These are phyloP conservation scores for Kwoniella botswanensis DNA, from an alignment of 768 basidiomycete species.

Conservation along the genomic window DNA sequence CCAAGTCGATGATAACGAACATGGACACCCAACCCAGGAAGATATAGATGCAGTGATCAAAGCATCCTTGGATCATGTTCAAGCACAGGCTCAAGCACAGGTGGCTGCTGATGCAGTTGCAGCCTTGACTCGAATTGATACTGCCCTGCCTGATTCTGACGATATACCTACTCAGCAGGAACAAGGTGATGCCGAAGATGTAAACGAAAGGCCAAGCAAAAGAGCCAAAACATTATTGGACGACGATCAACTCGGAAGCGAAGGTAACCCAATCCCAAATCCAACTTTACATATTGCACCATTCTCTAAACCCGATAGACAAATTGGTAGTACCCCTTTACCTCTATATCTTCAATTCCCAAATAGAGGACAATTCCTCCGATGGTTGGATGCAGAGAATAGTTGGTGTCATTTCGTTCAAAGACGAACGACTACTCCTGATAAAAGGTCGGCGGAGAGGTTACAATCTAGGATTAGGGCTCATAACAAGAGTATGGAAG, in stretches of 20 bases:
- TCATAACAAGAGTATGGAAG: constrained; percentile 34
- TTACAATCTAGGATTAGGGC: constrained; percentile 40
- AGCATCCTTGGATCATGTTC: constrained; percentile 24
- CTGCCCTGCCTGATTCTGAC: neutral
- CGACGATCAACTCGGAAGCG: constrained; percentile 3
- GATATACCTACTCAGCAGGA: neutral
- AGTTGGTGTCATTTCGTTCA: constrained; percentile 56
- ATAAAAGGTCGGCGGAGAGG: constrained; percentile 48
- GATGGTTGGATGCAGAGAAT: constrained; percentile 45
- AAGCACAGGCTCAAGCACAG: constrained; percentile 16
- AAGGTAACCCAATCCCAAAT: constrained; percentile 21
- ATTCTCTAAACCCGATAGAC: constrained; percentile 31
- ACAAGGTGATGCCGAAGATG: neutral
- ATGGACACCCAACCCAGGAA: constrained; percentile 19
- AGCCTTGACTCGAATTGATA: neutral
- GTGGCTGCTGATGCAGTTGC: constrained; percentile 5
- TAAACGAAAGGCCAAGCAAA: neutral
- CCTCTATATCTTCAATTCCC: constrained; percentile 39
- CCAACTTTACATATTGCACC: constrained; percentile 35
- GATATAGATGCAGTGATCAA: constrained; percentile 29
- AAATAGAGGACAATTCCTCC: constrained; percentile 31
- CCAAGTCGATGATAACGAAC: neutral
- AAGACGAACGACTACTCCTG: constrained; percentile 49
- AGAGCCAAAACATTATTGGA: neutral
- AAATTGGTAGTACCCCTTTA: constrained; percentile 32